A percentile compares a stretch with the other conserved stretches of the same genome.
Evolutionary conservation across 2,329 filamentous ascomycete genomes (phyloP).

Genomic region (Pleoardoris graminearum): DNA sequence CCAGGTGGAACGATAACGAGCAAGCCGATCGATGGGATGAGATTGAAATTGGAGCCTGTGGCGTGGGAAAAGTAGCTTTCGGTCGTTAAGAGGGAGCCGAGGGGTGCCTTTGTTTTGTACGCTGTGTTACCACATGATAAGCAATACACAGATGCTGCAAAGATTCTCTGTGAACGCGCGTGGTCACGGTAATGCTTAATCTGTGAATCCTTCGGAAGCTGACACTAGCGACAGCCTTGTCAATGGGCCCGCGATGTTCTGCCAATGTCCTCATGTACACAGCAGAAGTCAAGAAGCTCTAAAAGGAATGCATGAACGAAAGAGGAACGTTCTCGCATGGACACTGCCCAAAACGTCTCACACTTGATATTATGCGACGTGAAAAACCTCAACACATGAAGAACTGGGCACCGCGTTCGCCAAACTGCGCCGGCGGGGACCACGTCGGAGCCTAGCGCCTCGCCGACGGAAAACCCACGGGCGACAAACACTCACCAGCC

Average conservation of each 20-base stretch:
- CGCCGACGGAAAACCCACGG: constrained; percentile 5
- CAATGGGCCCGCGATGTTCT: too few species aligned
- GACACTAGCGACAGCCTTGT: too few species aligned
- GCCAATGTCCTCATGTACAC: too few species aligned
- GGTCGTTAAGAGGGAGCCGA: neutral
- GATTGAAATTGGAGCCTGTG: constrained; percentile 33
- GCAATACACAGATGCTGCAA: too few species aligned
- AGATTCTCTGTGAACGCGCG: too few species aligned
- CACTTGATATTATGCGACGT: neutral
- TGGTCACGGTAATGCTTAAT: too few species aligned
- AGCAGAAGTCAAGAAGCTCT: too few species aligned
- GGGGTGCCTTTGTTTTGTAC: neutral
- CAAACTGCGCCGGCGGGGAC: neutral
- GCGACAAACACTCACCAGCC: neutral
- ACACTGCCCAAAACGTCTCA: too few species aligned
- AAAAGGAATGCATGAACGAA: too few species aligned
- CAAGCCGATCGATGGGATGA: constrained; percentile 46
- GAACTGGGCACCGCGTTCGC: neutral
- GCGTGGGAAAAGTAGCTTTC: constrained; percentile 19
- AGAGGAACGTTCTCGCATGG: too few species aligned
- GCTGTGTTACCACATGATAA: neutral
- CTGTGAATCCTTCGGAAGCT: too few species aligned
- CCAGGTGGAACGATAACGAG: constrained; percentile 43
- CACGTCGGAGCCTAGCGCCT: neutral
- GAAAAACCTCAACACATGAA: neutral